These are phyloP conservation scores for Mortierella sp. DNA, from an alignment of 371 early-diverging fungal species.

Conservation along the genomic window DNA sequence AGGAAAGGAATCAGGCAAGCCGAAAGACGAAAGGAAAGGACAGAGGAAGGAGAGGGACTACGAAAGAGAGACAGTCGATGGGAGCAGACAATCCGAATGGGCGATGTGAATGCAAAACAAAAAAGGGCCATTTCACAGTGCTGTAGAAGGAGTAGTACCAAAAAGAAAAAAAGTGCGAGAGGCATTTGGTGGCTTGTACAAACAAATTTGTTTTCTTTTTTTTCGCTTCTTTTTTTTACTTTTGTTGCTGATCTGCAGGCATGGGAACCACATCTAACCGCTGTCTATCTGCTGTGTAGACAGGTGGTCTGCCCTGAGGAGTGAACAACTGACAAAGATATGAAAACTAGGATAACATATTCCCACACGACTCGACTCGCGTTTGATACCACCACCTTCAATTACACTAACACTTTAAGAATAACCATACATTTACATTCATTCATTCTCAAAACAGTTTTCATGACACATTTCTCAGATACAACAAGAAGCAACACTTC, in stretches of 20 bases:
- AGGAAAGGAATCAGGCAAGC: background rate
- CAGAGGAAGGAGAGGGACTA: background rate
- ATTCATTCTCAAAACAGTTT: too few relatives aligned
- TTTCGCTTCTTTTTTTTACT: slow-evolving; percentile 8
- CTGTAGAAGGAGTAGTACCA: background rate
- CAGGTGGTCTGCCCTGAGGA: background rate
- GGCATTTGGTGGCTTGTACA: slow-evolving; percentile 29
- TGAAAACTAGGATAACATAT: background rate
- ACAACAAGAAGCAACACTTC: background rate
- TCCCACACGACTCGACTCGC: background rate
- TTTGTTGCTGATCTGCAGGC: background rate
- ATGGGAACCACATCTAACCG: background rate
- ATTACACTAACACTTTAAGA: too few relatives aligned
- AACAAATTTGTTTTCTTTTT: slow-evolving; percentile 23
- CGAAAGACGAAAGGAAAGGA: background rate
- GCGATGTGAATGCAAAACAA: slow-evolving; percentile 12
- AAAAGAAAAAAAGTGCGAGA: slow-evolving; percentile 23
- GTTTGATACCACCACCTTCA: too few relatives aligned
- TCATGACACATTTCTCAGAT: too few relatives aligned
- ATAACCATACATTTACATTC: too few relatives aligned
- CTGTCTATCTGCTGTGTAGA: background rate
- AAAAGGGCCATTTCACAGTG: background rate
- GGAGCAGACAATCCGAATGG: slow-evolving; percentile 21
- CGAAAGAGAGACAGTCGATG: background rate
- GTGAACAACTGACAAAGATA: background rate